A percentile compares a stretch with the other conserved stretches of the same genome.
These are phyloP conservation scores for Penicillium sp. DNA, from an alignment of 2,329 filamentous ascomycete genomes.

Conservation along the genomic window DNA sequence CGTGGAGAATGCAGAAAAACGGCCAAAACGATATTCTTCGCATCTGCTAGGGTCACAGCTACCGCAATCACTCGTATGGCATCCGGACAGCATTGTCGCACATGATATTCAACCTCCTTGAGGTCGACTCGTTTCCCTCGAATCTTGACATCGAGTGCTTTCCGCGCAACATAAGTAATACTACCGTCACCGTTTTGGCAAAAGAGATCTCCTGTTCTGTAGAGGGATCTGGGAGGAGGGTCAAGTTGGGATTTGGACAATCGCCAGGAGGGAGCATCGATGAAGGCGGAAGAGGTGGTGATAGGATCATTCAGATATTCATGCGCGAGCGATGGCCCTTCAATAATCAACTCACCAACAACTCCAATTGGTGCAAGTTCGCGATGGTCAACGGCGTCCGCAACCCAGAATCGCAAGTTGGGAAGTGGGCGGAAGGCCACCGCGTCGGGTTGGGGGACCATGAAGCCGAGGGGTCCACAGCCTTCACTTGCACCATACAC, in stretches of 20 bases:
- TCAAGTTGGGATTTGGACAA: not conserved
- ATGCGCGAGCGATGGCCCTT: constrained; percentile 37
- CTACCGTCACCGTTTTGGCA: constrained; percentile 14
- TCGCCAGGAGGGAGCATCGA: constrained; percentile 21
- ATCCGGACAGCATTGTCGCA: not conserved
- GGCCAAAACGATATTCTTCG: not conserved
- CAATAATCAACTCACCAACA: constrained; percentile 44
- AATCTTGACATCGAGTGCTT: constrained; percentile 63
- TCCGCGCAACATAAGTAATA: constrained; percentile 49
- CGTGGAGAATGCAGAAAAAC: not conserved
- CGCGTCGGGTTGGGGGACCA: not conserved
- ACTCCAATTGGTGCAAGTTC: constrained; percentile 34
- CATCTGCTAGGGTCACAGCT: not conserved
- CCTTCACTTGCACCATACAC: not conserved
- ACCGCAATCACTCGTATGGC: not conserved
- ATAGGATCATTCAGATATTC: constrained; percentile 31
- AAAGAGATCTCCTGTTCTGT: constrained; percentile 15
- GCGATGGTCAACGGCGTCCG: constrained; percentile 23
- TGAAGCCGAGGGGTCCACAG: not conserved
- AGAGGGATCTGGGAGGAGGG: not conserved
- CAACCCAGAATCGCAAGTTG: constrained; percentile 22
- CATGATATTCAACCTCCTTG: constrained; percentile 44
- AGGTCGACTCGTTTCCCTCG: constrained; percentile 62
- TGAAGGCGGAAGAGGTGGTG: constrained; percentile 16
- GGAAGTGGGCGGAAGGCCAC: not conserved